A percentile compares a stretch with the other conserved stretches of the same genome.
Evolutionary conservation across 2,329 filamentous ascomycete species (phyloP).

Genomic region (Stachybotrys elegans): DNA sequence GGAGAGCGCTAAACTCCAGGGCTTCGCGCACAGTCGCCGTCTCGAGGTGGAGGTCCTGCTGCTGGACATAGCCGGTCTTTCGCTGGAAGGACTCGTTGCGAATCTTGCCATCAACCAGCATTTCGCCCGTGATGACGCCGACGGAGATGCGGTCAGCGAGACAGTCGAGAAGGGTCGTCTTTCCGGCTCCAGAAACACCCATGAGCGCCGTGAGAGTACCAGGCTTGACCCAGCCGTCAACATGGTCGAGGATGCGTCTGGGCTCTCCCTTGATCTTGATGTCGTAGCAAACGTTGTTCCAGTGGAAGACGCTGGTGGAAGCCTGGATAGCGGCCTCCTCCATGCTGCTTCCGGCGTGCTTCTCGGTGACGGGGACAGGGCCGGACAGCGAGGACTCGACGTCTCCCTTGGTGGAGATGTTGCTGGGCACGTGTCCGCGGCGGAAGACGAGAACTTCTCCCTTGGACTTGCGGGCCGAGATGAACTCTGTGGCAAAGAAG

Average conservation of each 20-base stretch:
- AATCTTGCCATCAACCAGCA: constrained; percentile 64
- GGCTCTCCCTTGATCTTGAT: constrained; percentile 64
- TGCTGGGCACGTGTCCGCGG: constrained; percentile 27
- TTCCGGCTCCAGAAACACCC: constrained; percentile 46
- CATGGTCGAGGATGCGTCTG: constrained; percentile 62
- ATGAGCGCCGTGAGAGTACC: constrained; percentile 69
- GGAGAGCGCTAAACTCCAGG: constrained; percentile 34
- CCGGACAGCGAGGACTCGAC: constrained; percentile 13
- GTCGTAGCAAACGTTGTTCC: constrained; percentile 69
- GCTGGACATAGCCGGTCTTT: constrained; percentile 67
- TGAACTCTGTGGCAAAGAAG: constrained; percentile 43
- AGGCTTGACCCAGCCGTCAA: constrained; percentile 72
- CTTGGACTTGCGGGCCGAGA: constrained; percentile 48
- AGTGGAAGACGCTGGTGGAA: constrained; percentile 52
- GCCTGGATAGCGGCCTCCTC: constrained; percentile 15
- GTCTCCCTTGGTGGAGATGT: constrained; percentile 13
- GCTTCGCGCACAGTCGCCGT: constrained; percentile 42
- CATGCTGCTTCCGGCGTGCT: constrained; percentile 4
- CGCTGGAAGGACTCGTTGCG: constrained; percentile 65
- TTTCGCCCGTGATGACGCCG: constrained; percentile 65
- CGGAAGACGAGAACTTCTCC: constrained; percentile 58
- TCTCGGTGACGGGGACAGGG: constrained; percentile 15
- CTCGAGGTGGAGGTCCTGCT: constrained; percentile 49
- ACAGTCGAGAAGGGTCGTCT: constrained; percentile 61
- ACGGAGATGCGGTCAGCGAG: constrained; percentile 67